Evolutionary conservation across 1,284 basidiomycete genomes (phyloP).

Genomic region (Violaceomyces palustris): DNA sequence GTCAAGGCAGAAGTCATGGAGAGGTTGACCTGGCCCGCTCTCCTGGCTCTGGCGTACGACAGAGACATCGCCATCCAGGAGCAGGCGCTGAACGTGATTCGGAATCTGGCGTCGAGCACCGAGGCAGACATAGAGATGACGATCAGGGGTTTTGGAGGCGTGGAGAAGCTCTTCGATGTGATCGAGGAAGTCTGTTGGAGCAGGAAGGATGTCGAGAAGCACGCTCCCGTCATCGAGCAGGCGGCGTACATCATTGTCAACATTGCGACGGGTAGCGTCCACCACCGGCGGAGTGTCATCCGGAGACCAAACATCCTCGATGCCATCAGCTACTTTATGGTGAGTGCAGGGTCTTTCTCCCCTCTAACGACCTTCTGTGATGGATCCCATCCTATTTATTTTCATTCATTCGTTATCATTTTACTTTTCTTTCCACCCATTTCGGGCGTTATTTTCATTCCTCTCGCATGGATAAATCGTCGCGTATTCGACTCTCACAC

Average conservation of each 20-base stretch:
- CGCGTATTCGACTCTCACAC: too few relatives aligned
- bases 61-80: slow-evolving; percentile 28
- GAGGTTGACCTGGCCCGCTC: slow-evolving; percentile 16
- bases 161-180: slow-evolving; percentile 18
- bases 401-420: too few relatives aligned
- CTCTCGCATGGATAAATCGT: too few relatives aligned
- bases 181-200: slow-evolving; percentile 36
- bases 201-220: slow-evolving; percentile 12
- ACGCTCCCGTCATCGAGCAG: slow-evolving; percentile 35
- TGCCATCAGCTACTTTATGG: slow-evolving; percentile 31
- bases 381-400: too few relatives aligned
- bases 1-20: slow-evolving; percentile 27
- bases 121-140: slow-evolving; percentile 33
- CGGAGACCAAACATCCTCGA: slow-evolving; percentile 38
- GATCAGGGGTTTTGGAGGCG: slow-evolving; percentile 29
- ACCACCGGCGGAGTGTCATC: slow-evolving; percentile 20
- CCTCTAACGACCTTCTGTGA: too few relatives aligned
- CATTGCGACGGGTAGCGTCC: slow-evolving; percentile 37
- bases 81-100: slow-evolving; percentile 44
- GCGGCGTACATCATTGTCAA: slow-evolving; percentile 42
- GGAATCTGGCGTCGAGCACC: slow-evolving; percentile 31
- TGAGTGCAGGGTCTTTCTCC: slow-evolving; percentile 1
- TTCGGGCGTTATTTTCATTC: too few relatives aligned
- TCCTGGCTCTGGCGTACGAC: slow-evolving; percentile 4
- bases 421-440: too few relatives aligned